Percentiles rank a stretch among this genome's conserved stretches.
Evolutionary conservation across 208 protist genomes (phyloP).

Genomic region (Wallacemonas sp.): DNA sequence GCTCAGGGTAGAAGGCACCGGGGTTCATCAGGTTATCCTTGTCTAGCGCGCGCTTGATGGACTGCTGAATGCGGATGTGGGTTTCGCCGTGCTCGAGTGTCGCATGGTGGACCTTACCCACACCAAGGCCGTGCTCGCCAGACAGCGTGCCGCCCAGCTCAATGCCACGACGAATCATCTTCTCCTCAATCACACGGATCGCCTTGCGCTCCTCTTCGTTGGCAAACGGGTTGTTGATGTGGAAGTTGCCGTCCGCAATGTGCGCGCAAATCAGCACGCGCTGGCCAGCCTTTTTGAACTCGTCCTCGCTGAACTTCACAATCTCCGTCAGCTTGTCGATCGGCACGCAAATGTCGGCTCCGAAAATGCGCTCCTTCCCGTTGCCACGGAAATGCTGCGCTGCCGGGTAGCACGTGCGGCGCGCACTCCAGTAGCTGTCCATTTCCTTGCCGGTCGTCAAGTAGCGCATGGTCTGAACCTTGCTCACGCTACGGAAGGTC

Average conservation of each 20-base stretch:
- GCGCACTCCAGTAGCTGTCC: slow-evolving; percentile 41
- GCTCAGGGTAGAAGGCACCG: slow-evolving; percentile 69
- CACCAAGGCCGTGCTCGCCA: slow-evolving; percentile 88
- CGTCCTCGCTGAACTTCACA: slow-evolving; percentile 69
- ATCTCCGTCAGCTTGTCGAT: slow-evolving; percentile 71
- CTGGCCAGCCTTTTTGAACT: slow-evolving; percentile 40
- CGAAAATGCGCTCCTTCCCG: slow-evolving; percentile 38
- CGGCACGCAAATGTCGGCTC: slow-evolving; percentile 89
- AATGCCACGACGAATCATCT: slow-evolving; percentile 73
- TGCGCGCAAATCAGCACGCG: slow-evolving; percentile 72
- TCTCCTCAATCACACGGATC: slow-evolving; percentile 52
- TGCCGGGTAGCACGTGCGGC: slow-evolving; percentile 37
- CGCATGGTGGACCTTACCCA: slow-evolving; percentile 68
- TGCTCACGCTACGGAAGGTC: slow-evolving; percentile 34
- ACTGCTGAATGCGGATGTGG: slow-evolving; percentile 80
- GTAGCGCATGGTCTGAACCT: slow-evolving; percentile 36
- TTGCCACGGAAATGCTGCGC: slow-evolving; percentile 29
- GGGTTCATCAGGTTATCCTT: slow-evolving; percentile 90
- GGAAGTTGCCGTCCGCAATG: slow-evolving; percentile 93
- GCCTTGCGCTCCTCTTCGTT: slow-evolving; percentile 46
- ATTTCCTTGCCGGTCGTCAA: slow-evolving; percentile 40
- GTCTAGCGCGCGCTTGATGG: slow-evolving; percentile 86
- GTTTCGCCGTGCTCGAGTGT: slow-evolving; percentile 59
- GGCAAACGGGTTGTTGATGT: slow-evolving; percentile 71
- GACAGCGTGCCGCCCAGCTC: slow-evolving; percentile 72